Percentiles rank a stretch among this genome's conserved stretches.
phyloP scores from a whole-genome alignment of 1,284 basidiomycete genomes.

The Apiotrichum veenhuisii region DNA sequence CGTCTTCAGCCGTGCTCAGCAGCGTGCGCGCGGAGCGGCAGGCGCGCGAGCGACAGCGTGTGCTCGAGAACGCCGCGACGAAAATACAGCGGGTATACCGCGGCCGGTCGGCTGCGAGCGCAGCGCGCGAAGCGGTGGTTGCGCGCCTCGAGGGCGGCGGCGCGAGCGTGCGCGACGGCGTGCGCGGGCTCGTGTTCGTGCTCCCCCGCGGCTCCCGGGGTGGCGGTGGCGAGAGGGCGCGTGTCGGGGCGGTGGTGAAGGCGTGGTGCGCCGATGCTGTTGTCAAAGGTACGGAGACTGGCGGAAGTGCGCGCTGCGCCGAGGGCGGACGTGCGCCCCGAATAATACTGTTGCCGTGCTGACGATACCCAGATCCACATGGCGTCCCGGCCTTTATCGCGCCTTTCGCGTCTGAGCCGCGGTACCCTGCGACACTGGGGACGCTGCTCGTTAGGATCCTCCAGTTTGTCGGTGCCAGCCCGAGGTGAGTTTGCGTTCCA shows the following conservation, averaged over 20 bases:
- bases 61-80: slow-evolving; percentile 31
- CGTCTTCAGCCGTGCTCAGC: slow-evolving; percentile 34
- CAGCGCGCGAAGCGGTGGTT: not conserved
- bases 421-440: slow-evolving; percentile 2
- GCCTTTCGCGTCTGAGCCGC: not conserved
- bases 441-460: slow-evolving; percentile 15
- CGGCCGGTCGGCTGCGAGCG: slow-evolving; percentile 21
- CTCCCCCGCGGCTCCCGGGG: no score
- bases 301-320: no score
- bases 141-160: not conserved
- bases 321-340: no score
- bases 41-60: slow-evolving; percentile 33
- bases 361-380: not conserved
- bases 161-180: slow-evolving; percentile 8
- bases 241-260: slow-evolving; percentile 17
- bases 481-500: slow-evolving; percentile 3
- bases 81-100: slow-evolving; percentile 45
- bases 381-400: slow-evolving; percentile 1
- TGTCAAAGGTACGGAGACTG: no score
- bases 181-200: slow-evolving; percentile 16
- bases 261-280: slow-evolving; percentile 21
- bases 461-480: slow-evolving; percentile 13
- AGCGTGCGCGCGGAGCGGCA: slow-evolving; percentile 37
- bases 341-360: not conserved
- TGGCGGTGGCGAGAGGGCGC: slow-evolving; percentile 4